Evolutionary conservation across 768 basidiomycete genomes (phyloP), one percentile per base, ranked within the genome.

Genomic region (Agaricus blazei): DNA sequence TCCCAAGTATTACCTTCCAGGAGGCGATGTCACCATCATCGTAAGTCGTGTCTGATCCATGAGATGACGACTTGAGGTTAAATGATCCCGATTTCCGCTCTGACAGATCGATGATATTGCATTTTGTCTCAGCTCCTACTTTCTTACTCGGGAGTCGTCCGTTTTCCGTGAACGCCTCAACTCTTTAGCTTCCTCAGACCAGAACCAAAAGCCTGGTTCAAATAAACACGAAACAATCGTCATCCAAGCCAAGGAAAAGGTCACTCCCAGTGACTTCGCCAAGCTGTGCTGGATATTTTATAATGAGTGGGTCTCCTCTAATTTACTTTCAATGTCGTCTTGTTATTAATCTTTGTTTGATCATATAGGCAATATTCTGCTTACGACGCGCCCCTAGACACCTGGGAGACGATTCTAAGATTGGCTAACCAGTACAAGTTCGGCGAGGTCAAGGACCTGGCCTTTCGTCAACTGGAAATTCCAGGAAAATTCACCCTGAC

Each of bases 361-460:
- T 29, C 26, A 58, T 48, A n/a, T 60, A 88, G 85, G 0, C 71
- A 70, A 56, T 86, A 86, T 52, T 80, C 80, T 0, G 69, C 79
- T 9, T 85, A 87, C 53, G 69, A 78, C 0, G 74, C 81, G 0
- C 65, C 68, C 0, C 68, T 79, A 4, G 70, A 74, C 0, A 74
- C 77, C 19, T 90, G 88, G 88, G 68, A 74, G 0, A 70, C 73
- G 0, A 83, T 90, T 34, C 66, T 90, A 0, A 72, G 73, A 1
- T 78, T 90, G 0, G 79, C 87, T 0, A 71, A 79, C 24, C 62
- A 72, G 4, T 90, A 82, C 82, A 60, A 64, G 0, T 89, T 90
- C 59, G 53, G 58, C 3, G 77, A 83, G 41, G 76, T 88, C 9
- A 78, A 82, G 38, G 67, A 70, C 1, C 78, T 88, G 1, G 82